Conservation (phyloP, 257 asterid genomes). For the Solanum rostratum region DNA sequence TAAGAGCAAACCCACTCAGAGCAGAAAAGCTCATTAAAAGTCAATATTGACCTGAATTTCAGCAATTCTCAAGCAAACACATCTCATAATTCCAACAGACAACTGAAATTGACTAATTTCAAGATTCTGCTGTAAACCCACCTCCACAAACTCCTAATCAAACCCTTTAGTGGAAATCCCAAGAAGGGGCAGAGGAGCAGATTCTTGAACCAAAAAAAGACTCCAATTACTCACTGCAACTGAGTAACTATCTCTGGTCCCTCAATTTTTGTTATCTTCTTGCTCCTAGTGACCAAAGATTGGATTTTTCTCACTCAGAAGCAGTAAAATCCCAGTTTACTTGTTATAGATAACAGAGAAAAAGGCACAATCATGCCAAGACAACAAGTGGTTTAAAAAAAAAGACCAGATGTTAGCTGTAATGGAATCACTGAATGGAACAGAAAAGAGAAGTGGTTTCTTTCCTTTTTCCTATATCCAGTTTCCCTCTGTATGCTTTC, state of each 20-base stretch:
- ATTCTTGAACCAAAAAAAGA: conserved; percentile 16
- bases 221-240: conserved; percentile 1
- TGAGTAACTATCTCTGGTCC: not conserved
- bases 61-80: not conserved
- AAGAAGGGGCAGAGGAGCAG: conserved; percentile 13
- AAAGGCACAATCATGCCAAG: conserved; percentile 29
- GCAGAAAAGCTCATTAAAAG: conserved; percentile 20
- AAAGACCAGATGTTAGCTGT: conserved; percentile 6
- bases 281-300: not conserved
- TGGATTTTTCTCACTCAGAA: not conserved
- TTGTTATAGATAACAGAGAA: conserved; percentile 12
- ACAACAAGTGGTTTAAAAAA: conserved; percentile 6
- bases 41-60: not conserved
- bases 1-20: conserved; percentile 14
- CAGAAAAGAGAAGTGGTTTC: conserved; percentile 9
- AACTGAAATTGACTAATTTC: not conserved
- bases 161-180: not conserved
- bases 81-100: not conserved
- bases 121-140: not conserved
- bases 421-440: conserved; percentile 15
- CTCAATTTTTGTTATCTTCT: not conserved
- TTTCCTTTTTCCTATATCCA: conserved; percentile 3
- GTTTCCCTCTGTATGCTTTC: conserved; percentile 3
- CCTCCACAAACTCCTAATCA: conserved; percentile 7
- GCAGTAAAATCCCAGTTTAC: conserved; percentile 12